phyloP scores from a whole-genome alignment of 1,284 basidiomycete genomes.

The Papiliotrema flavescens region DNA sequence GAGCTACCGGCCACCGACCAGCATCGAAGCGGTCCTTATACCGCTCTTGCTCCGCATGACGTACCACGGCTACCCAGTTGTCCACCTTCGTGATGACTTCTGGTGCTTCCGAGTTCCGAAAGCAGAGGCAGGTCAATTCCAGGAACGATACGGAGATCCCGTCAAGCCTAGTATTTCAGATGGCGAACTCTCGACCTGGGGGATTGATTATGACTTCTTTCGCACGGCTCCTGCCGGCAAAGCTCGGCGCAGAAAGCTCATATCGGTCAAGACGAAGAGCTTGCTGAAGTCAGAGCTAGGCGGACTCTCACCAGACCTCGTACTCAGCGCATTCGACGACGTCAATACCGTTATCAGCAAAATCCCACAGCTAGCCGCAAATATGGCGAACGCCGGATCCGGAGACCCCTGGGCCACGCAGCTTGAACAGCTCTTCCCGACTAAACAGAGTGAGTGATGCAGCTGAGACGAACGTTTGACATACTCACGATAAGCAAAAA shows the following conservation, averaged over 20 bases:
- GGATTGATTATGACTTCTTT: slow-evolving; percentile 34
- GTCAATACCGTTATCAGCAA: background rate
- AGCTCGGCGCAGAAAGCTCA: slow-evolving; percentile 18
- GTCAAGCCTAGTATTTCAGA: slow-evolving; percentile 22
- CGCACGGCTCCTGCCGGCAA: slow-evolving; percentile 16
- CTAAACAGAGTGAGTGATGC: no score
- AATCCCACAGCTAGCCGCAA: background rate
- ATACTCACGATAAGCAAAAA: no score
- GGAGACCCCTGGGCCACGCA: no score
- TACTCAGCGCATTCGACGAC: background rate
- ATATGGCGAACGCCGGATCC: no score
- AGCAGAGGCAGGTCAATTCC: slow-evolving; percentile 19
- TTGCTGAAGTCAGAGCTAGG: no score
- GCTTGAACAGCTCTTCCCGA: no score
- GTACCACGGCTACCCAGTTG: slow-evolving; percentile 44
- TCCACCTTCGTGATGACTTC: slow-evolving; percentile 35
- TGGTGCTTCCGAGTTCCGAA: slow-evolving; percentile 49
- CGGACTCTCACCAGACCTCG: no score
- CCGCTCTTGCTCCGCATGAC: slow-evolving; percentile 45
- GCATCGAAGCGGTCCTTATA: slow-evolving; percentile 27
- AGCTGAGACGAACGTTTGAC: no score
- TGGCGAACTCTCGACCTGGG: slow-evolving; percentile 8
- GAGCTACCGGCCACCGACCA: slow-evolving; percentile 11
- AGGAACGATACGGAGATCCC: slow-evolving; percentile 29
- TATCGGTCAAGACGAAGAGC: background rate